Evolutionary conservation across 805 yeast species (phyloP), one percentile per base, ranked within the genome.

Genomic region (Starmerella riodocensis): DNA sequence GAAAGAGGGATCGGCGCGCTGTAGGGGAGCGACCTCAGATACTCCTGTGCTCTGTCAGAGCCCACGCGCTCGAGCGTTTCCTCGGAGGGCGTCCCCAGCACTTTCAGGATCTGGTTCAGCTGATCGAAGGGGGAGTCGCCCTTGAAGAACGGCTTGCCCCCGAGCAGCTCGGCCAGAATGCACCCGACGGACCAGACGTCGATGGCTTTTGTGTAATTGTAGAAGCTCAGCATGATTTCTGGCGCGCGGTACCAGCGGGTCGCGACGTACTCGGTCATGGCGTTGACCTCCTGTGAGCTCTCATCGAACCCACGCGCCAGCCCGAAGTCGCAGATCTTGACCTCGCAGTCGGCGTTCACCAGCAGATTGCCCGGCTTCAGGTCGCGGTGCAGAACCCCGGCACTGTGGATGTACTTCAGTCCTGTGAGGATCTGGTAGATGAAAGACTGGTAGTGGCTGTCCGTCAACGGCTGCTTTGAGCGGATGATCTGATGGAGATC

Each of bases 161-260:
- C 68, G 19, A 88, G 63, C 73, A 88, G 71, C 57, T 88, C 97
- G 0, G 94, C 96, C 40, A 88, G 64, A 28, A 88, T 88, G 61
- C 97, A 88, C 4, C 97, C 97, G 18, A 85, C 94, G 2, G 93
- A 79, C 97, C 97, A 88, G 24, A 88, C 75, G 60, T 88, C 97
- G 54, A 88, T 88, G 26, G 95, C 95, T 28, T 88, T 81, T 20
- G 95, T 81, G 62, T 88, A 88, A 53, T 80, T 83, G 47, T 85
- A 88, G 53, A 86, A 84, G 12, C 94, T 84, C 36, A 88, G 69
- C 97, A 88, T 88, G 57, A 88, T 85, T 53, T 88, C 97, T 0
- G 97, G 97, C 0, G 97, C 97, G 41, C 97, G 68, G 60, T 88
- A 88, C 96, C 97, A 88, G 49, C 97, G 67, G 3, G 97, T 88